Percentiles rank a stretch among this genome's conserved stretches.
These are phyloP conservation scores for Periconia digitata DNA, from an alignment of 2,329 filamentous ascomycete species.

Conservation along the genomic window DNA sequence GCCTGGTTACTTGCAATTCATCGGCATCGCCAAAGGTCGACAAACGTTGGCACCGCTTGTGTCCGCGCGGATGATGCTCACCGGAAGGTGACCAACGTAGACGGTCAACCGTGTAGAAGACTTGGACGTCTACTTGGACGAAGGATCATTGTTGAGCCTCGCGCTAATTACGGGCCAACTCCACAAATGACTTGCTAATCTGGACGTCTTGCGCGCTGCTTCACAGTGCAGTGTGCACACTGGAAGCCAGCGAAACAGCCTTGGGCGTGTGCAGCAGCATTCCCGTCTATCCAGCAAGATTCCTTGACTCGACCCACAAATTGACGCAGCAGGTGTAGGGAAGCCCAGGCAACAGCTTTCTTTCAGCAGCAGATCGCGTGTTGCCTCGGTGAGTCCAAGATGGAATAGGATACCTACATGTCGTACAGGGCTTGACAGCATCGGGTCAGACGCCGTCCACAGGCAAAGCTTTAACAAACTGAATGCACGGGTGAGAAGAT, in stretches of 20 bases:
- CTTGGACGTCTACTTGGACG: constrained; percentile 17
- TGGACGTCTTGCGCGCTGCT: neutral
- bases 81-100: constrained; percentile 29
- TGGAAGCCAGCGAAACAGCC: no score
- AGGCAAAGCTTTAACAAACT: no score
- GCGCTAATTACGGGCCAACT: constrained; percentile 19
- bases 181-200: neutral
- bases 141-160: constrained; percentile 14
- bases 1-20: constrained; percentile 8
- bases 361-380: no score
- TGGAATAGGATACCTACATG: no score
- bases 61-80: constrained; percentile 17
- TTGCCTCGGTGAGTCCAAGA: no score
- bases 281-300: neutral
- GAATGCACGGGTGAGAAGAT: no score
- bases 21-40: constrained; percentile 12
- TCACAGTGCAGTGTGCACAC: neutral
- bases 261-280: no score
- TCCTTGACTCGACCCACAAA: no score
- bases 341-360: no score
- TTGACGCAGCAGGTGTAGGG: no score
- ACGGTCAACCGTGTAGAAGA: constrained; percentile 23
- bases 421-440: no score
- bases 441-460: no score
- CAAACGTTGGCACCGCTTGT: constrained; percentile 15